Percentiles rank a stretch among this genome's conserved stretches.
These are phyloP conservation scores for Boletus rubroflammeus DNA, from an alignment of 768 basidiomycete genomes.

Conservation along the genomic window DNA sequence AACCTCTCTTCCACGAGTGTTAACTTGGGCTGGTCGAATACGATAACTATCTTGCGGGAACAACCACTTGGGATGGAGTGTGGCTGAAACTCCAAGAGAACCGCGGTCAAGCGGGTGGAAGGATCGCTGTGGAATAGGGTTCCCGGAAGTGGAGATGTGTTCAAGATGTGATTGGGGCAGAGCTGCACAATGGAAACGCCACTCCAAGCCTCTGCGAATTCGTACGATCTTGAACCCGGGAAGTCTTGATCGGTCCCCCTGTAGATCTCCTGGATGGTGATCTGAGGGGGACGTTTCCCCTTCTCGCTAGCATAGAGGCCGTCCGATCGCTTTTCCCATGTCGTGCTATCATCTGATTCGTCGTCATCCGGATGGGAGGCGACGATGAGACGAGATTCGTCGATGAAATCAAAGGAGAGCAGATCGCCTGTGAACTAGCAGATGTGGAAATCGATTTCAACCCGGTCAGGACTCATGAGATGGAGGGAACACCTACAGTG, in stretches of 20 bases:
- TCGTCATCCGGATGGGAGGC: constrained; percentile 33
- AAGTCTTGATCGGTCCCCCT: constrained; percentile 6
- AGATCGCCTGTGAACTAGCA: constrained; percentile 27
- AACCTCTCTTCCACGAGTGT: constrained; percentile 41
- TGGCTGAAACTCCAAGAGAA: constrained; percentile 41
- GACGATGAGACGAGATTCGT: constrained; percentile 25
- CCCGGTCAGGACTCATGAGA: background rate
- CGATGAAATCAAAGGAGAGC: constrained; percentile 31
- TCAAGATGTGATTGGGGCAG: constrained; percentile 44
- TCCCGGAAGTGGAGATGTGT: constrained; percentile 34
- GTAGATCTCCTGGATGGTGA: constrained; percentile 23
- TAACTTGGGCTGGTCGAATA: constrained; percentile 54
- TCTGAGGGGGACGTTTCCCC: constrained; percentile 31
- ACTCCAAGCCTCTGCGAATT: constrained; percentile 53
- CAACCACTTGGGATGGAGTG: constrained; percentile 32
- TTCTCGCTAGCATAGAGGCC: constrained; percentile 31
- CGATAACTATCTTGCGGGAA: constrained; percentile 44
- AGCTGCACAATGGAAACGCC: constrained; percentile 43
- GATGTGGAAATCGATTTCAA: background rate
- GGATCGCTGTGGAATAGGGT: constrained; percentile 60
- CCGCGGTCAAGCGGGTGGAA: constrained; percentile 43
- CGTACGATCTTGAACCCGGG: constrained; percentile 35
- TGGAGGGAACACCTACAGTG: constrained; percentile 17
- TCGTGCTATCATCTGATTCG: constrained; percentile 28
- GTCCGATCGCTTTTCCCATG: constrained; percentile 30